Conservation (phyloP, 2,329 filamentous ascomycete genomes). For the Dissoconium aciculare region DNA sequence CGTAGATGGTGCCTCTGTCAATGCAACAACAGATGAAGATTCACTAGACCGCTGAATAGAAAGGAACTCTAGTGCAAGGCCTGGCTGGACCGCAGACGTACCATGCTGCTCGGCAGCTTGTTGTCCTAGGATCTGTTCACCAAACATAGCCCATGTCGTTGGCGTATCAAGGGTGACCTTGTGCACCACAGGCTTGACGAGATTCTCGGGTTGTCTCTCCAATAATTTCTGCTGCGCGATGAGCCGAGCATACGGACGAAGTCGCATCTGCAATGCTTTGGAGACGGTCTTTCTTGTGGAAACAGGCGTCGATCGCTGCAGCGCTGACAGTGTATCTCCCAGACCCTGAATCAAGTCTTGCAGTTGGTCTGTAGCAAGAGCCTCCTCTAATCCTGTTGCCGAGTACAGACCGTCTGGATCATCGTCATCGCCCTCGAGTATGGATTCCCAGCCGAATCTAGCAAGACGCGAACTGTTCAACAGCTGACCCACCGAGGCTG, state of each 20-base stretch:
- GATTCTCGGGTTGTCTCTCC: too few species aligned
- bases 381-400: constrained; percentile 44
- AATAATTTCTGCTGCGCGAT: constrained; percentile 7
- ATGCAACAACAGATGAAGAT: not conserved
- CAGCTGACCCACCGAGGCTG: constrained; percentile 42
- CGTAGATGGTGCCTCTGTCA: constrained; percentile 2
- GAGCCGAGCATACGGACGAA: constrained; percentile 39
- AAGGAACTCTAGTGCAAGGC: constrained; percentile 15
- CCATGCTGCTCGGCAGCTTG: constrained; percentile 18
- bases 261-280: constrained; percentile 36
- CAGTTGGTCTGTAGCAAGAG: constrained; percentile 38
- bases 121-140: constrained; percentile 19
- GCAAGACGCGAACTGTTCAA: constrained; percentile 44
- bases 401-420: constrained; percentile 38
- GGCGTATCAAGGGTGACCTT: constrained; percentile 16
- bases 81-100: constrained; percentile 8
- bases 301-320: constrained; percentile 36
- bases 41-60: constrained; percentile 13
- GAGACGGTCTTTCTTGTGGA: constrained; percentile 38
- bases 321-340: constrained; percentile 40
- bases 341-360: constrained; percentile 35
- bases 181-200: too few species aligned
- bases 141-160: constrained; percentile 21
- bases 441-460: constrained; percentile 48
- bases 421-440: constrained; percentile 47